Percentiles rank a stretch among this genome's conserved stretches.
phyloP scores from a whole-genome alignment of 2,329 filamentous ascomycete genomes.

The Verticillium isaacii region DNA sequence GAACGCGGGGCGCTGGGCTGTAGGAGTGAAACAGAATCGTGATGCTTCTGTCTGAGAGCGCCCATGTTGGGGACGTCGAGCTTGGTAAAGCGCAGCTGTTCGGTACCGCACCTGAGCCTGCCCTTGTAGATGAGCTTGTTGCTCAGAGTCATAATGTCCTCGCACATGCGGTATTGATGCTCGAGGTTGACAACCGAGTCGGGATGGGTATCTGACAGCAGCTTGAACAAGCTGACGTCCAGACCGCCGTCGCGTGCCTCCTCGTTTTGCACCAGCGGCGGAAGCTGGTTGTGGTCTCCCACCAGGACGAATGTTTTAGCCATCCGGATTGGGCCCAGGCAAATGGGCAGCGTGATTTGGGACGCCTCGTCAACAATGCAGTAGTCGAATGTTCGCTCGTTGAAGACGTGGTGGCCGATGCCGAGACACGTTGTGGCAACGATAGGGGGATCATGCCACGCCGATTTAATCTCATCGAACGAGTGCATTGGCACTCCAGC shows the following conservation, averaged over 20 bases:
- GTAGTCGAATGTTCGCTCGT: slow-evolving; percentile 87
- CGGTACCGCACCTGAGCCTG: slow-evolving; percentile 80
- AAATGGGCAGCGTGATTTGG: slow-evolving; percentile 94
- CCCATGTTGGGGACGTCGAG: slow-evolving; percentile 64
- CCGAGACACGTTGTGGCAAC: slow-evolving; percentile 94
- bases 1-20: slow-evolving; percentile 34
- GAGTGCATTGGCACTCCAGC: slow-evolving; percentile 68
- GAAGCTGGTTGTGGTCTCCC: slow-evolving; percentile 93
- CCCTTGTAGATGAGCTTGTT: slow-evolving; percentile 94
- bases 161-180: slow-evolving; percentile 97
- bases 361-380: slow-evolving; percentile 98
- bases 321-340: slow-evolving; percentile 88
- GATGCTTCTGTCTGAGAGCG: slow-evolving; percentile 56
- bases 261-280: slow-evolving; percentile 89
- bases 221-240: slow-evolving; percentile 90
- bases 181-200: slow-evolving; percentile 85
- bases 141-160: slow-evolving; percentile 91
- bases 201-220: slow-evolving; percentile 84
- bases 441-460: slow-evolving; percentile 81
- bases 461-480: slow-evolving; percentile 77
- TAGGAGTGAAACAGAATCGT: slow-evolving; percentile 42
- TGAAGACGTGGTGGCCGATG: slow-evolving; percentile 84
- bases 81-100: slow-evolving; percentile 64
- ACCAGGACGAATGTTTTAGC: slow-evolving; percentile 91
- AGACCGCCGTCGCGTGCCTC: slow-evolving; percentile 80